phyloP scores from a whole-genome alignment of 2,329 filamentous ascomycete species.

The Venturia asperata region DNA sequence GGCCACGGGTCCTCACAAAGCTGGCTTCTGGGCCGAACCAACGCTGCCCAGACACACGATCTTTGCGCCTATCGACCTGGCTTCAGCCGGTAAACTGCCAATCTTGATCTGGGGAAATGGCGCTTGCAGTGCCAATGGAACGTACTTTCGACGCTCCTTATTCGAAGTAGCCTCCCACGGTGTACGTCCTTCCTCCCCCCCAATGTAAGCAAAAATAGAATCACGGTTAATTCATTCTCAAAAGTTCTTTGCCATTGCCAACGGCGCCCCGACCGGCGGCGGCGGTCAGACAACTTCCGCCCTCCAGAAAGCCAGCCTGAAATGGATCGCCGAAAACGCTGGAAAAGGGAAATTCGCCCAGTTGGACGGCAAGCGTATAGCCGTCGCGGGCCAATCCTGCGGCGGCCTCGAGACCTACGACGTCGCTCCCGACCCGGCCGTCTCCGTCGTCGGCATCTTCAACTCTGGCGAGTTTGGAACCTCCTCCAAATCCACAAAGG shows the following conservation, averaged over 20 bases:
- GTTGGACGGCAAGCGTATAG: constrained; percentile 14
- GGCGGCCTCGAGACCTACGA: constrained; percentile 18
- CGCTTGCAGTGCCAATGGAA: constrained; percentile 15
- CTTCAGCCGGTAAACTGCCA: constrained; percentile 7
- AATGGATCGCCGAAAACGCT: constrained; percentile 15
- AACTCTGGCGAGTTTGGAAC: constrained; percentile 18
- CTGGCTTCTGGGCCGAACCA: constrained; percentile 15
- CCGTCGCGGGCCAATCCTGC: constrained; percentile 17
- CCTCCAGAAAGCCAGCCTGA: constrained; percentile 1
- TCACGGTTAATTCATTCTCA: neutral
- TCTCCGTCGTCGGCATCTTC: constrained; percentile 17
- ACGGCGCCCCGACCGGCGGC: constrained; percentile 11
- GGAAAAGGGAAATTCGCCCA: constrained; percentile 18
- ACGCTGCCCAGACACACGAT: constrained; percentile 18
- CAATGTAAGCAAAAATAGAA: neutral
- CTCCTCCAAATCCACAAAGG: neutral
- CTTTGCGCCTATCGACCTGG: constrained; percentile 11
- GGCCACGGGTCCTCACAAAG: constrained; percentile 13
- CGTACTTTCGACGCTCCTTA: constrained; percentile 14
- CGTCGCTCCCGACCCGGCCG: constrained; percentile 13
- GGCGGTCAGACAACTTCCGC: constrained; percentile 12
- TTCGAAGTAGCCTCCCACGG: constrained; percentile 18
- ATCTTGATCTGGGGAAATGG: constrained; percentile 19
- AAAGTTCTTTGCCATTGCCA: constrained; percentile 18
- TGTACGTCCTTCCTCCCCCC: neutral